These are phyloP conservation scores for Iris pallida DNA, from an alignment of 116 monocot genomes.

Conservation along the genomic window DNA sequence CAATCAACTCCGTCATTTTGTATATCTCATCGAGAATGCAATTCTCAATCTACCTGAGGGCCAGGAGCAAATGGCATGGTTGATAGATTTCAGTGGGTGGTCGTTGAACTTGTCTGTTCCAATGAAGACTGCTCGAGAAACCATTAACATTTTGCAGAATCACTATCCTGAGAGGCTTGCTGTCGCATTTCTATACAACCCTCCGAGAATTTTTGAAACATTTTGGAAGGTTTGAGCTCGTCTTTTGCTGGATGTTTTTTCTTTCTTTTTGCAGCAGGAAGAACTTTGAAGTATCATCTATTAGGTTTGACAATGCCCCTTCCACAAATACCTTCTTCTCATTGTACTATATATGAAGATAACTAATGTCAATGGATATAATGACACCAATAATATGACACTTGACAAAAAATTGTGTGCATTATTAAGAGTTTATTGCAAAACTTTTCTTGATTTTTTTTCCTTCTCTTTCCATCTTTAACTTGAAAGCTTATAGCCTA, in stretches of 20 bases:
- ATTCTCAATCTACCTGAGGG: constrained; percentile 55
- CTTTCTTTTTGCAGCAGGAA: no score
- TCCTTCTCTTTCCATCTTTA: no score
- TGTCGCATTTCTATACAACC: constrained; percentile 52
- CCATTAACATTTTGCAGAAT: constrained; percentile 52
- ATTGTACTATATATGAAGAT: no score
- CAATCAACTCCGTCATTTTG: constrained; percentile 57
- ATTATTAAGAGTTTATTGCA: no score
- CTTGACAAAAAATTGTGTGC: no score
- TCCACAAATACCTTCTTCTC: no score
- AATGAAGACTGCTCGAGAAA: constrained; percentile 60
- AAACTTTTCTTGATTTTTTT: no score
- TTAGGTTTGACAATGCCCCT: no score
- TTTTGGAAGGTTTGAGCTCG: constrained; percentile 67
- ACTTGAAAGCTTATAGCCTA: no score
- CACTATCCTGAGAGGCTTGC: constrained; percentile 83
- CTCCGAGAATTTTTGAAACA: constrained; percentile 69
- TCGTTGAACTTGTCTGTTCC: constrained; percentile 57
- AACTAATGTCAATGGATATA: no score
- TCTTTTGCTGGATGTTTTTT: neutral
- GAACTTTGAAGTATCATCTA: no score
- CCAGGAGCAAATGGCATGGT: constrained; percentile 90
- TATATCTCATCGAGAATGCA: constrained; percentile 74
- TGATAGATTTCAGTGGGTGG: constrained; percentile 82
- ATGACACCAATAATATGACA: no score